A percentile compares a stretch with the other conserved stretches of the same genome.
Conservation (phyloP, 2,329 filamentous ascomycete genomes). For the Xenoacremonium recifei region DNA sequence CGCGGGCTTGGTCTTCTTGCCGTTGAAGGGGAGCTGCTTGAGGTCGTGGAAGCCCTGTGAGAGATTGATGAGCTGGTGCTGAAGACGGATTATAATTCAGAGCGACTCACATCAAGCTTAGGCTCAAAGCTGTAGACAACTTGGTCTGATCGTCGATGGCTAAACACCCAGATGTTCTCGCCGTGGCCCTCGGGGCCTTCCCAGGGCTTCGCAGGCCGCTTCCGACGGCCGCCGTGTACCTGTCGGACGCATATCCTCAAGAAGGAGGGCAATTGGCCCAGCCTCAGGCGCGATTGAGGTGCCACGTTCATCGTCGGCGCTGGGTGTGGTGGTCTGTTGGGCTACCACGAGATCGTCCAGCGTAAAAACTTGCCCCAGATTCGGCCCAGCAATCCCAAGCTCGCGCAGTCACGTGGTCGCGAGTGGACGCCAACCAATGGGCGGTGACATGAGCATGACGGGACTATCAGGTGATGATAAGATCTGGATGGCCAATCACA, state of each 20-base stretch:
- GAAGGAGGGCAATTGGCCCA: constrained; percentile 43
- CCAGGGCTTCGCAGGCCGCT: constrained; percentile 22
- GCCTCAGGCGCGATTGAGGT: constrained; percentile 31
- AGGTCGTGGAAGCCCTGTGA: constrained; percentile 42
- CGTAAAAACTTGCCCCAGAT: constrained; percentile 21
- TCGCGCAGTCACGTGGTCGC: constrained; percentile 25
- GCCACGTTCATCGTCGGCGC: constrained; percentile 37
- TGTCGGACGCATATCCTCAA: constrained; percentile 42
- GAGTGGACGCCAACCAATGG: neutral
- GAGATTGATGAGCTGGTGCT: constrained; percentile 6
- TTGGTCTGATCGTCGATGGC: constrained; percentile 48
- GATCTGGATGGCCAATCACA: constrained; percentile 21
- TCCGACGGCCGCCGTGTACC: constrained; percentile 25
- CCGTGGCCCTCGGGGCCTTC: constrained; percentile 43
- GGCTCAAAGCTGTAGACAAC: constrained; percentile 52
- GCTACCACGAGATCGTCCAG: too few species aligned
- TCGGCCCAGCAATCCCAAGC: constrained; percentile 5
- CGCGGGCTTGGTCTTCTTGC: constrained; percentile 63
- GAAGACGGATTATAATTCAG: too few species aligned
- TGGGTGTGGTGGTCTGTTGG: constrained; percentile 23
- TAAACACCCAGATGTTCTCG: constrained; percentile 57
- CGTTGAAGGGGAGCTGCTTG: constrained; percentile 62
- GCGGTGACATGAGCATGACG: too few species aligned
- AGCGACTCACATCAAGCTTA: constrained; percentile 43
- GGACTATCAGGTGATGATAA: constrained; percentile 26